These are phyloP conservation scores for Teunomyces atbi DNA, from an alignment of 805 yeast species.

Conservation along the genomic window DNA sequence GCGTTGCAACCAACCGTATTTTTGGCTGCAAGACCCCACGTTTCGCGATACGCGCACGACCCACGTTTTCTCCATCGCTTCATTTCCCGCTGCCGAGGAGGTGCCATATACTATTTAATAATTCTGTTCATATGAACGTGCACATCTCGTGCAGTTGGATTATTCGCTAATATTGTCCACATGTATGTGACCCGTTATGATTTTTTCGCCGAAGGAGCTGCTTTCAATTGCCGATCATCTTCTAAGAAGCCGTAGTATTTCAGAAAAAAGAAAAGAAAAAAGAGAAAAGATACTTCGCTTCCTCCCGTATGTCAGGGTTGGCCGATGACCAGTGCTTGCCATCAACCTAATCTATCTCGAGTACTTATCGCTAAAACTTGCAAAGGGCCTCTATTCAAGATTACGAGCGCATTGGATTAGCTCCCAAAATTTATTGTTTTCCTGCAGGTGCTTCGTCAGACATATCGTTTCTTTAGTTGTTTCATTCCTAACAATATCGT, in stretches of 20 bases:
- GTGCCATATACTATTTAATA: background rate
- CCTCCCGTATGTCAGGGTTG: background rate
- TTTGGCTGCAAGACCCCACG: constrained; percentile 8
- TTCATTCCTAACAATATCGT: too few species aligned
- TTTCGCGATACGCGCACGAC: constrained; percentile 8
- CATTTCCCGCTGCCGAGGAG: background rate
- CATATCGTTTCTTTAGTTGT: too few species aligned
- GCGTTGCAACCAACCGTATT: background rate
- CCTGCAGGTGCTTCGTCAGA: background rate
- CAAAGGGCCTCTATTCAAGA: background rate
- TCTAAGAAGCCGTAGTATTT: too few species aligned
- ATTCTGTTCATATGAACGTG: background rate
- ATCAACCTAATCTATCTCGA: background rate
- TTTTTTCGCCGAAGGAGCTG: too few species aligned
- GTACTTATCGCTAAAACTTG: background rate
- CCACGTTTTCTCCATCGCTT: constrained; percentile 6
- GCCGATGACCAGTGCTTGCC: background rate
- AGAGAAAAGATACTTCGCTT: too few species aligned
- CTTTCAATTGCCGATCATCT: too few species aligned
- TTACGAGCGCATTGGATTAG: background rate
- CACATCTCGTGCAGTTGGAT: background rate
- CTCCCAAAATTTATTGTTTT: background rate
- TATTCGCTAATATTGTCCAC: too few species aligned
- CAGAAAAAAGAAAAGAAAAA: too few species aligned
- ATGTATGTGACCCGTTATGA: too few species aligned